Evolutionary conservation across 148 eudicot genomes (phyloP).

Genomic region (Silene conica): DNA sequence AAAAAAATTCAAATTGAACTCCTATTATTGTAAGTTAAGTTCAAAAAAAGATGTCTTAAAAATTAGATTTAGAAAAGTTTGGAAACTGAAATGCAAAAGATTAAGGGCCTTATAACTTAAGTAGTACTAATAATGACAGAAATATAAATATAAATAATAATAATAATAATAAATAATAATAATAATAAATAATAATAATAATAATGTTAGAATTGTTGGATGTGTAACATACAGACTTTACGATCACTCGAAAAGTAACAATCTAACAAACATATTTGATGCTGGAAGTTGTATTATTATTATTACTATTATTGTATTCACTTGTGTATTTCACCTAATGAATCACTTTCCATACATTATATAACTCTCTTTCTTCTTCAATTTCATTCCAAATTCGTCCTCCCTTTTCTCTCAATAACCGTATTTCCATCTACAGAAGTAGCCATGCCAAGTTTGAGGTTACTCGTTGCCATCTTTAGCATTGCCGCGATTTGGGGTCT

Average conservation of each 20-base stretch:
- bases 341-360: constrained; percentile 13
- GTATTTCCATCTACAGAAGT: neutral
- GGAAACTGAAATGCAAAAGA: too few relatives aligned
- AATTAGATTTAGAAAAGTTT: too few relatives aligned
- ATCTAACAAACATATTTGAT: constrained; percentile 20
- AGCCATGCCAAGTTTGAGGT: constrained; percentile 3
- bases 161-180: too few relatives aligned
- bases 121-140: too few relatives aligned
- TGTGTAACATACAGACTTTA: constrained; percentile 20
- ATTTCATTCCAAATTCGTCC: constrained; percentile 9
- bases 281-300: too few relatives aligned
- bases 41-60: too few relatives aligned
- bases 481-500: constrained; percentile 7
- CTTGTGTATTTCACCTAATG: constrained; percentile 17
- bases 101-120: too few relatives aligned
- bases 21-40: too few relatives aligned
- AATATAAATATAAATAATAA: too few relatives aligned
- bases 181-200: too few relatives aligned
- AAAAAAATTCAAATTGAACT: too few relatives aligned
- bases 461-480: constrained; percentile 10
- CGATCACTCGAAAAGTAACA: constrained; percentile 30
- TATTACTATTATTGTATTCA: neutral
- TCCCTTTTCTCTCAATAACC: neutral
- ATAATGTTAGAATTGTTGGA: too few relatives aligned
- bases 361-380: constrained; percentile 11